These are phyloP conservation scores for Nyctanthes arbortristis DNA, from an alignment of 257 asterid genomes.

Conservation along the genomic window DNA sequence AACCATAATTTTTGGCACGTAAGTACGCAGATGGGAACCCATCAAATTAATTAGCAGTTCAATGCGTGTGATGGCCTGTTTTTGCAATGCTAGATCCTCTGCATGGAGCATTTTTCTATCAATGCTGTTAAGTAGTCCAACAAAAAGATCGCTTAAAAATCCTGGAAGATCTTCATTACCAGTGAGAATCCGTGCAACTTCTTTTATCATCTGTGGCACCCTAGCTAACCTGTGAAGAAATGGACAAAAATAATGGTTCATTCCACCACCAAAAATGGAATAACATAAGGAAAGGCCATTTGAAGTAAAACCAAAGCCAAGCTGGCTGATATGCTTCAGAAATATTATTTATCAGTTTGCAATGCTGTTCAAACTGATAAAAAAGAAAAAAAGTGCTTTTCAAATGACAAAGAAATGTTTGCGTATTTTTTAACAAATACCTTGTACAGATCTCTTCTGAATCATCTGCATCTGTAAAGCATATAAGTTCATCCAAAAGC, in stretches of 20 bases:
- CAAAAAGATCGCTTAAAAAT: constrained; percentile 80
- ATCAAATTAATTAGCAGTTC: constrained; percentile 85
- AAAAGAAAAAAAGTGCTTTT: too few species aligned
- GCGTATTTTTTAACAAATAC: constrained; percentile 38
- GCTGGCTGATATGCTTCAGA: not conserved
- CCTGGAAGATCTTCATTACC: constrained; percentile 85
- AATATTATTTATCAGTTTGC: not conserved
- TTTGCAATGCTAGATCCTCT: constrained; percentile 69
- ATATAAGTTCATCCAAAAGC: constrained; percentile 83
- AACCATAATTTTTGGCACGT: constrained; percentile 95
- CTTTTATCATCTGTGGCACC: constrained; percentile 78
- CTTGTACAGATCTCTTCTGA: constrained; percentile 66
- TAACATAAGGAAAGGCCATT: constrained; percentile 16
- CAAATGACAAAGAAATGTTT: too few species aligned
- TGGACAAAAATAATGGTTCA: constrained; percentile 1
- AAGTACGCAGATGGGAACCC: constrained; percentile 88
- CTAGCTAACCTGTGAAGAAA: constrained; percentile 64
- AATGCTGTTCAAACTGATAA: not conserved
- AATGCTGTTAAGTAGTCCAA: constrained; percentile 83
- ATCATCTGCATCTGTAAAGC: constrained; percentile 78
- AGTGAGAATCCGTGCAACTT: constrained; percentile 76
- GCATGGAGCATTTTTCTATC: constrained; percentile 92
- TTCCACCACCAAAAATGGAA: not conserved
- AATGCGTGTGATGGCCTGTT: constrained; percentile 82
- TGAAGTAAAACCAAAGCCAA: not conserved